Evolutionary conservation across 805 yeast genomes (phyloP).

Genomic region (Candida coleopterorum): DNA sequence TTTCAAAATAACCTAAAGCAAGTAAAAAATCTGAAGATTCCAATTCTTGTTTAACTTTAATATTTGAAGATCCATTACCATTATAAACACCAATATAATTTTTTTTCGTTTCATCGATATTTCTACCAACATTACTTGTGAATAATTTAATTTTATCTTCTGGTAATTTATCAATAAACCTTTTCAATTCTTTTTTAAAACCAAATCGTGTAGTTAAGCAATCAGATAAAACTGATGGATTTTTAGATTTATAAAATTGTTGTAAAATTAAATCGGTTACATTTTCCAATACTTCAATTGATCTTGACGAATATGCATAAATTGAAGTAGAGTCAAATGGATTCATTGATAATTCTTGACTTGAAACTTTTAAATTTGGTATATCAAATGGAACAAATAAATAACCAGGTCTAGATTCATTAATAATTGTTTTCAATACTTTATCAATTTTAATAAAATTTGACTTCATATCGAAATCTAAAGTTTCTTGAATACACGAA

Average conservation of each 20-base stretch:
- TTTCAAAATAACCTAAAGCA: constrained; percentile 58
- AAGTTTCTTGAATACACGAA: constrained; percentile 45
- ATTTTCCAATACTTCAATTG: constrained; percentile 13
- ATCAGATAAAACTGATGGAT: constrained; percentile 71
- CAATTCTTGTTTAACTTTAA: constrained; percentile 15
- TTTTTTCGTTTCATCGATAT: constrained; percentile 65
- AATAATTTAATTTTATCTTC: constrained; percentile 35
- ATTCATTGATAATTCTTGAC: constrained; percentile 14
- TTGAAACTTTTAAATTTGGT: constrained; percentile 35
- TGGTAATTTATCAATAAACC: constrained; percentile 45
- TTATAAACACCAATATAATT: constrained; percentile 69
- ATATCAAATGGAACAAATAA: constrained; percentile 72
- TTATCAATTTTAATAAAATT: constrained; percentile 58
- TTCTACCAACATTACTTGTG: constrained; percentile 64
- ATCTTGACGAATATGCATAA: constrained; percentile 5
- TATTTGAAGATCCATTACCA: constrained; percentile 45
- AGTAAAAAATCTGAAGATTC: constrained; percentile 61
- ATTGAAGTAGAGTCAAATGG: constrained; percentile 10
- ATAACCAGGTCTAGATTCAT: constrained; percentile 74
- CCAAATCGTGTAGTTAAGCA: constrained; percentile 61
- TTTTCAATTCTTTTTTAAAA: constrained; percentile 38
- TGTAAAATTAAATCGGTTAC: constrained; percentile 37
- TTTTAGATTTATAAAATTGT: constrained; percentile 46
- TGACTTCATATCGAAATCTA: constrained; percentile 31
- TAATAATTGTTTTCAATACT: constrained; percentile 52